Conservation (phyloP, 257 asterid species). For the Capsicum rhomboideum region DNA sequence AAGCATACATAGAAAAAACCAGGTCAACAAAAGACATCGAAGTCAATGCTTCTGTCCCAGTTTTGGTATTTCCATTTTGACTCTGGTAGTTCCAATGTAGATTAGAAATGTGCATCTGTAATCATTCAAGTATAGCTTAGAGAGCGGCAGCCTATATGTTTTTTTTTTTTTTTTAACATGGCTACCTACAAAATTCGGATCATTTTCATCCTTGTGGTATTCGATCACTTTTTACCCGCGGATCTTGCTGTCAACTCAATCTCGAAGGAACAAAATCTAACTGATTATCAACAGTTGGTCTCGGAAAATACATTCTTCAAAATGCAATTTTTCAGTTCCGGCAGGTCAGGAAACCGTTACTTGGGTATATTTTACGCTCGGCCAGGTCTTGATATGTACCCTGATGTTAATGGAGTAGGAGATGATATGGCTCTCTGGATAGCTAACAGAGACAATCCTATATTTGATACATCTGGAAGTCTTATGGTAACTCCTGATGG, state of each 20-base stretch:
- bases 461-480: constrained; percentile 7
- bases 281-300: constrained; percentile 4
- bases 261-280: not conserved
- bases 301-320: constrained; percentile 13
- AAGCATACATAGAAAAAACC: not conserved
- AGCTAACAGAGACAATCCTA: constrained; percentile 20
- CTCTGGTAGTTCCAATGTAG: no score
- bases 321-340: constrained; percentile 16
- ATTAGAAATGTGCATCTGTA: no score
- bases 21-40: not conserved
- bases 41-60: not conserved
- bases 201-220: not conserved
- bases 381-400: not conserved
- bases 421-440: constrained; percentile 15
- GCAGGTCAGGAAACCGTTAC: not conserved
- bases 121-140: not conserved
- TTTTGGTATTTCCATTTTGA: not conserved
- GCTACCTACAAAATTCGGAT: not conserved
- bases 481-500: constrained; percentile 16
- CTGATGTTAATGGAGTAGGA: not conserved
- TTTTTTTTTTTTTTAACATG: not conserved
- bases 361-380: constrained; percentile 18
- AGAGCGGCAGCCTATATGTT: not conserved
- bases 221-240: not conserved
- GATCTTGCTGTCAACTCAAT: not conserved